Base-by-base conservation (phyloP, 257 asterid species). In the Primulina eburnea region DNA sequence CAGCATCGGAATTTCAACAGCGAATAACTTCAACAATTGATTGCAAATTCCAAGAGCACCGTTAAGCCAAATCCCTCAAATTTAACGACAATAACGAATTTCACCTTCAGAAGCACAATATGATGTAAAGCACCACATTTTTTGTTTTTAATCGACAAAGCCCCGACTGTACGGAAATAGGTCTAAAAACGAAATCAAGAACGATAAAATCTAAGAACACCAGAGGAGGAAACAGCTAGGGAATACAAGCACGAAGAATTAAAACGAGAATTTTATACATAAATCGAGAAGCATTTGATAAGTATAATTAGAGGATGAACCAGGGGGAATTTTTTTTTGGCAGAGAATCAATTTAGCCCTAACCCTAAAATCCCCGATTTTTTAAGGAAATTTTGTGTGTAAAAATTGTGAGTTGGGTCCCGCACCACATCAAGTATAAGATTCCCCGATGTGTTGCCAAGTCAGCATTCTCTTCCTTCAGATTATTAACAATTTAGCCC, bases 311-410 rank as follows among this genome's bases (percentile, higher is more conserved):
- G 64, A 47, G 14, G 56, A 50, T 50, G 65, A 75, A 72, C 70
- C 65, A 65, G 60, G 53, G 72, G 77, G 73, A 74, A 71, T 62
- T 67, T 73, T n/a, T 21, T 62, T 21, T 74, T 26, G 67, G 68
- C 71, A 67, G 65, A 67, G 55, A 71, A 62, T 50, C 32, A 17
- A 29, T 33, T 74, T 65, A 65, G 74, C 79, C 79, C 86, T 67
- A 82, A 67, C 79, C 83, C 79, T 68, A 78, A 75, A 73, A 62
- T 73, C 78, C 75, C 83, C 79, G 71, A 50, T 50, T 50, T 50
- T 50, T 69, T 77, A 75, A 24, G 38, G 29, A 64, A 32, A 62
- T 67, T 69, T 69, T 59, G 30, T 76, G 67, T 68, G 20, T 4
- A 17, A 14, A 50, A 50, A 50, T 43, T 43, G 12, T 62, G 71